Percentiles rank a stretch among this genome's conserved stretches.
Evolutionary conservation across 257 asterid species (phyloP).

Genomic region (Scutellaria barbata): DNA sequence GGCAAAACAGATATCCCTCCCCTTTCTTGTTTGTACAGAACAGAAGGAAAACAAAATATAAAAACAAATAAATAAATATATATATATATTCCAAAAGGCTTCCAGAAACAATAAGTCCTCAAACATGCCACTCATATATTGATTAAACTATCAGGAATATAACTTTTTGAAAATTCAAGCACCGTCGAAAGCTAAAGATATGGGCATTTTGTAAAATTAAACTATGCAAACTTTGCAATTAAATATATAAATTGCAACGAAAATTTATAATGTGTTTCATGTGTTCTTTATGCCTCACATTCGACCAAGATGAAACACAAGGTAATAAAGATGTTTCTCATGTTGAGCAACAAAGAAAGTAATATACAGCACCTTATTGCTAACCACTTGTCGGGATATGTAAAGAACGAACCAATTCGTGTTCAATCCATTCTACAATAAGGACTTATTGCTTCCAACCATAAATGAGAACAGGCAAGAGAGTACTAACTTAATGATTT

Average conservation of each 20-base stretch:
- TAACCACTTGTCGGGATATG: neutral
- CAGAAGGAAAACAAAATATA: too few relatives aligned
- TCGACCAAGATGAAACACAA: too few relatives aligned
- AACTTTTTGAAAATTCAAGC: too few relatives aligned
- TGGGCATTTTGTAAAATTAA: neutral
- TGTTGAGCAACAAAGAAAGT: neutral
- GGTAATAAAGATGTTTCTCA: neutral
- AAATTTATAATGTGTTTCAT: neutral
- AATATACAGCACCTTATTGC: neutral
- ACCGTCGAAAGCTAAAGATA: neutral
- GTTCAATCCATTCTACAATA: neutral
- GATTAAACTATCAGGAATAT: too few relatives aligned
- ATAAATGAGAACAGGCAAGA: neutral
- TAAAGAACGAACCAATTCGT: neutral
- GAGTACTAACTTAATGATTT: neutral
- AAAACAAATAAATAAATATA: too few relatives aligned
- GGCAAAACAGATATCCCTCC: neutral
- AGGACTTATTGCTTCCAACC: neutral
- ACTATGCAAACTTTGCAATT: neutral
- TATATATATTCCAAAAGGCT: too few relatives aligned
- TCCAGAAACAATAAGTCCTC: too few relatives aligned
- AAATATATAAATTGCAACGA: neutral
- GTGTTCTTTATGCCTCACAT: too few relatives aligned
- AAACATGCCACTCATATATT: too few relatives aligned
- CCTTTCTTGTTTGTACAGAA: too few relatives aligned